A percentile compares a stretch with the other conserved stretches of the same genome.
These are phyloP conservation scores for Leccinellum luteum DNA, from an alignment of 768 basidiomycete species.

Conservation along the genomic window DNA sequence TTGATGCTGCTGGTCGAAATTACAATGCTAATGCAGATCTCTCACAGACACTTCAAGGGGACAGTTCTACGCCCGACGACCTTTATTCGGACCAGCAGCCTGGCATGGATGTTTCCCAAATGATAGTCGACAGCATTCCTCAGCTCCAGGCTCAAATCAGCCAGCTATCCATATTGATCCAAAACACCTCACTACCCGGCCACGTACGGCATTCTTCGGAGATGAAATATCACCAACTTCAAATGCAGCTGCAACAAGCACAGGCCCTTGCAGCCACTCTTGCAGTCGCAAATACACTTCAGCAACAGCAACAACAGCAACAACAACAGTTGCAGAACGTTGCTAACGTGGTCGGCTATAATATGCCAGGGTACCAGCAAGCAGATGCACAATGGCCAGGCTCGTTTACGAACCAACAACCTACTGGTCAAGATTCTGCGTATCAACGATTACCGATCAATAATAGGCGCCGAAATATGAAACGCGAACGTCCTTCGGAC, in stretches of 20 bases:
- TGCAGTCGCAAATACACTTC: conserved; percentile 53
- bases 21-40: conserved; percentile 2
- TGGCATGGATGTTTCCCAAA: conserved; percentile 68
- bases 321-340: conserved; percentile 38
- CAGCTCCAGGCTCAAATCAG: conserved; percentile 82
- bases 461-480: conserved; percentile 71
- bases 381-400: conserved; percentile 39
- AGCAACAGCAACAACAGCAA: conserved; percentile 49
- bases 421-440: conserved; percentile 72
- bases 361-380: conserved; percentile 45
- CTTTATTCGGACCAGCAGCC: conserved; percentile 73
- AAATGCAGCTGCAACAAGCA: conserved; percentile 76
- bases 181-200: conserved; percentile 69
- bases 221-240: conserved; percentile 78
- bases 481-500: conserved; percentile 81
- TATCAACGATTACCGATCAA: conserved; percentile 84
- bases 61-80: conserved; percentile 49
- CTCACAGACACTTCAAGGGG: conserved; percentile 24
- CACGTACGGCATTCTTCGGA: conserved; percentile 78
- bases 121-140: conserved; percentile 72
- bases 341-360: conserved; percentile 36
- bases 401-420: conserved; percentile 62
- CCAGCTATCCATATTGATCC: conserved; percentile 78
- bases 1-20: background rate
- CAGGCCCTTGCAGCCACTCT: conserved; percentile 68